A percentile compares a stretch with the other conserved stretches of the same genome.
These are phyloP conservation scores for Nannochloris sp. DNA, from an alignment of 139 green algal genomes.

Conservation along the genomic window DNA sequence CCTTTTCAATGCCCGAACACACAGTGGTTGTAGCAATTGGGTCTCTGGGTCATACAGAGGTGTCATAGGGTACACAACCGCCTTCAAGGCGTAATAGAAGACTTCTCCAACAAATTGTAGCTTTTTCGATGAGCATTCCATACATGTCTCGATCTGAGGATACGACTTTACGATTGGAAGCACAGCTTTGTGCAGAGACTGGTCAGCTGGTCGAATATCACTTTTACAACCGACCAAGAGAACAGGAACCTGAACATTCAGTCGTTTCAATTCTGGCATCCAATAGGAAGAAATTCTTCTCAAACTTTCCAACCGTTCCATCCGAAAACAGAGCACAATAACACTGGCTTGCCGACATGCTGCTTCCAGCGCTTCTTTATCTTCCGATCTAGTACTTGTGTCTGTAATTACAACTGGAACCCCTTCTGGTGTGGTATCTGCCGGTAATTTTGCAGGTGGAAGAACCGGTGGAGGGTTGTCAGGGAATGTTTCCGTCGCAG, in stretches of 20 bases:
- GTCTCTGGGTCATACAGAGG: constrained; percentile 69
- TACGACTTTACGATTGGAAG: constrained; percentile 48
- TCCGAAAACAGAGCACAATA: constrained; percentile 65
- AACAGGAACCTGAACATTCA: constrained; percentile 44
- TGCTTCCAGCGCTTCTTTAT: constrained; percentile 42
- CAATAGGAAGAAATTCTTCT: constrained; percentile 47
- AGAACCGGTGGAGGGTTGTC: constrained; percentile 60
- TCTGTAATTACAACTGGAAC: constrained; percentile 69
- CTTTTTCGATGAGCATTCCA: constrained; percentile 73
- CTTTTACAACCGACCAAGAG: constrained; percentile 65
- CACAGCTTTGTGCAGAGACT: constrained; percentile 42
- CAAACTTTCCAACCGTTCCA: constrained; percentile 38
- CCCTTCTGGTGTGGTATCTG: constrained; percentile 53
- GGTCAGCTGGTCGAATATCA: constrained; percentile 53
- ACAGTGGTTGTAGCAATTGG: constrained; percentile 46
- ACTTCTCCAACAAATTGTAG: constrained; percentile 55
- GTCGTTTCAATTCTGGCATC: constrained; percentile 56
- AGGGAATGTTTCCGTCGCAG: constrained; percentile 68
- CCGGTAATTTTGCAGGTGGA: constrained; percentile 57
- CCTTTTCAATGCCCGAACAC: constrained; percentile 66
- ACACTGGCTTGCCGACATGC: constrained; percentile 52
- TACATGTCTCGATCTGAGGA: constrained; percentile 74
- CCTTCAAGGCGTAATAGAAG: constrained; percentile 67
- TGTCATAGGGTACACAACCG: constrained; percentile 79
- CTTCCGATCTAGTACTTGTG: constrained; percentile 62